These are phyloP conservation scores for Salix purpurea DNA, from an alignment of 345 rosid genomes.

Conservation along the genomic window DNA sequence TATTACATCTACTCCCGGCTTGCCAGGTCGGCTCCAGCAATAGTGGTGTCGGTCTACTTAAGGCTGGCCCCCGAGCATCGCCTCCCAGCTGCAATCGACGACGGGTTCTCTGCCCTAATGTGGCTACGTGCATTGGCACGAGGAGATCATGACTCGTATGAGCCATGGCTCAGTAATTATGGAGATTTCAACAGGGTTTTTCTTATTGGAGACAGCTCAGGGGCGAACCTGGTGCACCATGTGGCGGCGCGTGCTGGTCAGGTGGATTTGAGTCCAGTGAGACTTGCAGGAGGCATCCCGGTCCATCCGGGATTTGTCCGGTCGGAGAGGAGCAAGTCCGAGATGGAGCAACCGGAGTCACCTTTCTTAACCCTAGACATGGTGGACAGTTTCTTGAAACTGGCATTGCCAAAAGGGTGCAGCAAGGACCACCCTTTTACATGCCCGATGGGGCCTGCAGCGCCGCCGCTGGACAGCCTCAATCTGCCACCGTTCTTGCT, in stretches of 20 bases:
- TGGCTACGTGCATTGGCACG: slow-evolving; percentile 25
- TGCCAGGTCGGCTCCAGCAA: slow-evolving; percentile 1
- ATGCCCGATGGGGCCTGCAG: slow-evolving; percentile 56
- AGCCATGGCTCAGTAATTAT: slow-evolving; percentile 14
- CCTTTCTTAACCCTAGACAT: slow-evolving; percentile 53
- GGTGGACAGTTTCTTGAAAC: slow-evolving; percentile 50
- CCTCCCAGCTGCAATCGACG: slow-evolving; percentile 27
- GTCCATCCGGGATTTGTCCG: slow-evolving; percentile 40
- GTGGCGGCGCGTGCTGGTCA: slow-evolving; percentile 26
- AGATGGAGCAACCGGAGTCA: slow-evolving; percentile 52
- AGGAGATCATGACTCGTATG: not conserved
- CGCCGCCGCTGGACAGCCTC: slow-evolving; percentile 31
- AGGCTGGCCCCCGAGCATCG: slow-evolving; percentile 32
- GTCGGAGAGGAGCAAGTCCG: slow-evolving; percentile 51
- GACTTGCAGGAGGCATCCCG: slow-evolving; percentile 25
- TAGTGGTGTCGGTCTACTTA: slow-evolving; percentile 25
- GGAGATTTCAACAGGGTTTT: slow-evolving; percentile 28
- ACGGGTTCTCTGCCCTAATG: slow-evolving; percentile 24
- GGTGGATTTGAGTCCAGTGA: slow-evolving; percentile 7
- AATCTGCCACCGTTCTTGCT: slow-evolving; percentile 47
- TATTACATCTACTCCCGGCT: slow-evolving; percentile 21
- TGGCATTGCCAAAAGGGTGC: slow-evolving; percentile 42
- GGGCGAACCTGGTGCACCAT: slow-evolving; percentile 30
- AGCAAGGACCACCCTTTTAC: slow-evolving; percentile 55
- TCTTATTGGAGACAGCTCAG: slow-evolving; percentile 35